phyloP scores from a whole-genome alignment of 1,139 yeast species.

The Yamadazyma dendronema region DNA sequence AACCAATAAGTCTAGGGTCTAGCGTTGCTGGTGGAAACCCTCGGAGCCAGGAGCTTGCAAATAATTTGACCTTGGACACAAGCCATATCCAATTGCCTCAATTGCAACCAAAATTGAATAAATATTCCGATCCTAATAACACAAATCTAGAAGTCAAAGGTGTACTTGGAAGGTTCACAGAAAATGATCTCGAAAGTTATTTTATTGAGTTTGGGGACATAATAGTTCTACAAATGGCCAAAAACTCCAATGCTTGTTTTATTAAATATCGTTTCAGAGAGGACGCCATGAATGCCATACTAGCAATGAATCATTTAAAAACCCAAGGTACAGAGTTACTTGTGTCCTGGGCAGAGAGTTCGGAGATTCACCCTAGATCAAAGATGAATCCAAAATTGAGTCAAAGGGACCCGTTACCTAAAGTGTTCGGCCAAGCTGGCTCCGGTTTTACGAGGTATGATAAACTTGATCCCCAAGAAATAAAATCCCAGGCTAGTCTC shows the following conservation, averaged over 20 bases:
- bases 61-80: conserved; percentile 3
- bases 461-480: conserved; percentile 14
- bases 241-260: conserved; percentile 22
- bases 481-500: conserved; percentile 9
- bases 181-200: conserved; percentile 27
- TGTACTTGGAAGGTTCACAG: conserved; percentile 27
- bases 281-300: conserved; percentile 38
- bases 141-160: conserved; percentile 32
- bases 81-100: conserved; percentile 23
- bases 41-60: conserved; percentile 4
- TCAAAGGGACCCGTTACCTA: conserved; percentile 2
- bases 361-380: no score
- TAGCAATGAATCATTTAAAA: conserved; percentile 30
- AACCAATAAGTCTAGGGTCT: conserved; percentile 66
- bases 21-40: conserved; percentile 18
- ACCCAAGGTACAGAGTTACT: conserved; percentile 30
- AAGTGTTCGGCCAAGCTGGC: not conserved
- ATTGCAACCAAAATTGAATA: conserved; percentile 32
- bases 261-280: conserved; percentile 30
- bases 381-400: no score
- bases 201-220: conserved; percentile 40
- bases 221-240: conserved; percentile 21
- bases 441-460: conserved; percentile 21
- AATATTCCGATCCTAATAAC: conserved; percentile 37
- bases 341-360: conserved; percentile 34